Base-by-base conservation (phyloP, 2,329 filamentous ascomycete species). In the Epichloe brachyelytri region DNA sequence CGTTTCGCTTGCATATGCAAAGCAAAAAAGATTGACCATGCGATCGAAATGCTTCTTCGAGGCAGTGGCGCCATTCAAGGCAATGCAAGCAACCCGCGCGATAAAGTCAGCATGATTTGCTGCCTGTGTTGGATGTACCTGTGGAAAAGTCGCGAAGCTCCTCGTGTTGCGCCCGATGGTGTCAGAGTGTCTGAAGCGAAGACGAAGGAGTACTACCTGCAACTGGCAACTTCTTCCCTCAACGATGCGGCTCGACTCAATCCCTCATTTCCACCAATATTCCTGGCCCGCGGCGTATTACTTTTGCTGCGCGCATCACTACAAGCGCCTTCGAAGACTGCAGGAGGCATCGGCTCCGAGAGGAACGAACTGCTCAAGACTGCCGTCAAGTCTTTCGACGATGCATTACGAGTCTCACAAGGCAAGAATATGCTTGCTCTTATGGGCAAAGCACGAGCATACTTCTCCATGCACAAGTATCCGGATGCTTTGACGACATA, bases 191-290 rank as follows among this genome's bases (percentile, higher is more conserved):
- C 83, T 12, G 87, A 94, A 57, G 80, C 82, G 43, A 90, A 86
- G 71, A 95, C 88, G 15, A 98, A 98, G 67, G 93, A 98, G 58
- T 81, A 85, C 68, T 98, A 90, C 67, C 79, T 98, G 37, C 86
- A 94, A 63, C 78, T 85, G 48, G 91, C 91, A n/a, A 97, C 91
- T 2, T 80, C 83, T 44, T 90, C 86, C 1, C 77, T 98, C 55
- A 98, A 98, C 68, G 93, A 97, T 61, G 91, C 93, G n/a, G 87
- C 87, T 19, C 83, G 90, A 53, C 85, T 97, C 63, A 96, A 93
- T 65, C 91, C 93, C 10, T 85, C 88, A 0, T 96, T 94, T 58
- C 86, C 90, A 5, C 90, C 93, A 37, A 79, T 97, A 1, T 94
- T 90, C 63, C 79, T 98, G 47, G 91, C 91, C 19, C 85, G 91